These are phyloP conservation scores for Metschnikowia koreensis DNA, from an alignment of 805 yeast genomes.

Conservation along the genomic window DNA sequence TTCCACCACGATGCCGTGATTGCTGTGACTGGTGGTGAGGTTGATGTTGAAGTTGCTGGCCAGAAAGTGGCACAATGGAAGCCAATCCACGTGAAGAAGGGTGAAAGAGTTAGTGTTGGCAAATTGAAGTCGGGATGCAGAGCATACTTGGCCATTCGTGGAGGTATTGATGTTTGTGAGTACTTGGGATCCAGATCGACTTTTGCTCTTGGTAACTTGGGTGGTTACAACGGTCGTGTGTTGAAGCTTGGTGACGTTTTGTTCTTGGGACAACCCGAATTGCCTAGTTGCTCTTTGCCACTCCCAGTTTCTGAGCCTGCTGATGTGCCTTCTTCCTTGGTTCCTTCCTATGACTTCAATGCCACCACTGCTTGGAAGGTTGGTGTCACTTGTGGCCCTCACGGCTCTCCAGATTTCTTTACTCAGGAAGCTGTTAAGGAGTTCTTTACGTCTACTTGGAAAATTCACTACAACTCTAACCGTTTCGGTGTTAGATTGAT, in stretches of 20 bases:
- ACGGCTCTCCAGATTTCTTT: slow-evolving; percentile 96
- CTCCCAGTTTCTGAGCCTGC: slow-evolving; percentile 66
- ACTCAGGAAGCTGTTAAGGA: slow-evolving; percentile 67
- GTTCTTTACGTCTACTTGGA: slow-evolving; percentile 81
- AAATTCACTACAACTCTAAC: slow-evolving; percentile 94
- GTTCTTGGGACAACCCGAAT: slow-evolving; percentile 75
- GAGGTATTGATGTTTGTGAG: slow-evolving; percentile 92
- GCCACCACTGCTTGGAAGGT: slow-evolving; percentile 67
- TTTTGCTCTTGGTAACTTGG: slow-evolving; percentile 88
- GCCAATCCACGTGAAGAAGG: slow-evolving; percentile 69
- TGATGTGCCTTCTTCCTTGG: slow-evolving; percentile 51
- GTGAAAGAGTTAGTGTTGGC: slow-evolving; percentile 79
- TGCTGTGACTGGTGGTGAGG: slow-evolving; percentile 85
- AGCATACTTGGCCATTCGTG: slow-evolving; percentile 83
- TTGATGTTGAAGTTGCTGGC: slow-evolving; percentile 65
- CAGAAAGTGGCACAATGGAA: slow-evolving; percentile 57
- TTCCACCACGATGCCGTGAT: slow-evolving; percentile 81
- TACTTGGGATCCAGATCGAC: slow-evolving; percentile 96
- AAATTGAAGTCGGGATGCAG: slow-evolving; percentile 83
- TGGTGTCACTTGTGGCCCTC: slow-evolving; percentile 96
- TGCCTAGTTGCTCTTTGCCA: slow-evolving; percentile 67
- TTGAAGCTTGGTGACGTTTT: slow-evolving; percentile 90
- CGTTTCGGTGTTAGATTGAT: slow-evolving; percentile 92
- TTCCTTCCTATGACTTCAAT: slow-evolving; percentile 47
- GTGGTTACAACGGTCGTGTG: slow-evolving; percentile 92